A percentile compares a stretch with the other conserved stretches of the same genome.
Conservation (phyloP, 768 basidiomycete genomes). For the Dioszegia aurantiaca region DNA sequence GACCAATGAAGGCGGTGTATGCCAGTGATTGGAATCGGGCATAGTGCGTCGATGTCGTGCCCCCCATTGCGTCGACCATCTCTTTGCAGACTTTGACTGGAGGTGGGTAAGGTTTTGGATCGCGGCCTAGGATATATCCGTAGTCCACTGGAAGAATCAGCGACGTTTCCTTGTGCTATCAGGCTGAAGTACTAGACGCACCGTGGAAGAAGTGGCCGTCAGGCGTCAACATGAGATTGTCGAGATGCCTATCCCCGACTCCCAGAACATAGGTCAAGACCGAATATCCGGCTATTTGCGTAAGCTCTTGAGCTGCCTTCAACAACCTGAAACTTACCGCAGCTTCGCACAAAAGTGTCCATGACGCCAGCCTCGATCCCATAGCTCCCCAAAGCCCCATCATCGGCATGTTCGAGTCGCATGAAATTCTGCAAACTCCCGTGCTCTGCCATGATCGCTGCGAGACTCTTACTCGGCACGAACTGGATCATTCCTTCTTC, state of each 20-base stretch:
- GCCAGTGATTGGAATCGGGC: slow-evolving; percentile 92
- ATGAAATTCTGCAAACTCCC: slow-evolving; percentile 74
- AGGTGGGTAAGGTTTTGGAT: slow-evolving; percentile 96
- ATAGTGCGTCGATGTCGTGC: slow-evolving; percentile 90
- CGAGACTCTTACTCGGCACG: slow-evolving; percentile 91
- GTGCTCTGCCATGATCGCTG: slow-evolving; percentile 83
- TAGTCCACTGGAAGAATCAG: slow-evolving; percentile 71
- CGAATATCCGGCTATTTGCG: slow-evolving; percentile 82
- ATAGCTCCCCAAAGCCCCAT: slow-evolving; percentile 88
- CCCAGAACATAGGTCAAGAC: slow-evolving; percentile 94
- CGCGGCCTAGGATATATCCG: slow-evolving; percentile 94
- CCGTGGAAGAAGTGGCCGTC: slow-evolving; percentile 99
- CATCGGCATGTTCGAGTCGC: slow-evolving; percentile 80
- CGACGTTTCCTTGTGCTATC: background rate
- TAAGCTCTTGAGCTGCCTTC: background rate
- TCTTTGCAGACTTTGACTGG: slow-evolving; percentile 98
- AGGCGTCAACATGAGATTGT: slow-evolving; percentile 86
- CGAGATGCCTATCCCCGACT: slow-evolving; percentile 93
- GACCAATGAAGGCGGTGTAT: slow-evolving; percentile 94
- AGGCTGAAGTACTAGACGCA: slow-evolving; percentile 47
- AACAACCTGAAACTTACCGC: slow-evolving; percentile 62
- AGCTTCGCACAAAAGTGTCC: slow-evolving; percentile 94
- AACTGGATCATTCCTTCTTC: slow-evolving; percentile 95
- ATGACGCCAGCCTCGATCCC: slow-evolving; percentile 92
- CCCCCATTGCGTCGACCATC: slow-evolving; percentile 99